phyloP scores from a whole-genome alignment of 345 rosid species.

The Microthlaspi erraticum region DNA sequence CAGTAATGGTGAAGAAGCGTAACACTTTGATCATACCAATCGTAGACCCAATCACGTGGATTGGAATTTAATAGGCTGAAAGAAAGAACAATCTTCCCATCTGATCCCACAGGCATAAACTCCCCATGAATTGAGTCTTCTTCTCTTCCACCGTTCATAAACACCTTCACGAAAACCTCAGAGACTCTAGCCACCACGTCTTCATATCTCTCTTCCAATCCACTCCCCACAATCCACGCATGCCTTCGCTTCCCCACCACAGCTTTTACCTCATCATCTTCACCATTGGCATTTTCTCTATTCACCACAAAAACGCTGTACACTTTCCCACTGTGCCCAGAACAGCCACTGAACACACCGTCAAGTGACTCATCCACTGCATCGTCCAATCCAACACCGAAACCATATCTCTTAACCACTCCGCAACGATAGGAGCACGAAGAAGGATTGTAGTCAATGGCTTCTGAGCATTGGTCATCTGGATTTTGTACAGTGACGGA shows the following conservation, averaged over 20 bases:
- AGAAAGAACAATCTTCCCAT: slow-evolving; percentile 85
- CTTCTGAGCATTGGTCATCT: slow-evolving; percentile 42
- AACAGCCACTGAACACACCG: slow-evolving; percentile 52
- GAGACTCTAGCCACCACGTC: slow-evolving; percentile 55
- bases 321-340: slow-evolving; percentile 45
- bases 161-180: slow-evolving; percentile 72
- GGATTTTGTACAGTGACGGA: slow-evolving; percentile 59
- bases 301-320: slow-evolving; percentile 72
- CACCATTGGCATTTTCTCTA: slow-evolving; percentile 40
- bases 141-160: slow-evolving; percentile 84
- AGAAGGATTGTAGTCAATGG: slow-evolving; percentile 2
- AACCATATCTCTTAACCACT: slow-evolving; percentile 43
- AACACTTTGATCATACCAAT: slow-evolving; percentile 59
- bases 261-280: slow-evolving; percentile 50
- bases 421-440: slow-evolving; percentile 60
- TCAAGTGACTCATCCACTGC: slow-evolving; percentile 63
- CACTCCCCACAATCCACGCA: slow-evolving; percentile 77
- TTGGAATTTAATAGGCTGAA: slow-evolving; percentile 84
- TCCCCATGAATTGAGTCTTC: slow-evolving; percentile 74
- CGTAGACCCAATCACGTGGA: slow-evolving; percentile 85
- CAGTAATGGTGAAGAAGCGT: slow-evolving; percentile 6
- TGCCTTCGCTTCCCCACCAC: slow-evolving; percentile 89
- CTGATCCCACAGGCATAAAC: slow-evolving; percentile 96
- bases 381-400: slow-evolving; percentile 51
- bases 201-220: slow-evolving; percentile 48